Base-by-base conservation (phyloP, 1,139 yeast species). In the Yamadazyma diospyri region DNA sequence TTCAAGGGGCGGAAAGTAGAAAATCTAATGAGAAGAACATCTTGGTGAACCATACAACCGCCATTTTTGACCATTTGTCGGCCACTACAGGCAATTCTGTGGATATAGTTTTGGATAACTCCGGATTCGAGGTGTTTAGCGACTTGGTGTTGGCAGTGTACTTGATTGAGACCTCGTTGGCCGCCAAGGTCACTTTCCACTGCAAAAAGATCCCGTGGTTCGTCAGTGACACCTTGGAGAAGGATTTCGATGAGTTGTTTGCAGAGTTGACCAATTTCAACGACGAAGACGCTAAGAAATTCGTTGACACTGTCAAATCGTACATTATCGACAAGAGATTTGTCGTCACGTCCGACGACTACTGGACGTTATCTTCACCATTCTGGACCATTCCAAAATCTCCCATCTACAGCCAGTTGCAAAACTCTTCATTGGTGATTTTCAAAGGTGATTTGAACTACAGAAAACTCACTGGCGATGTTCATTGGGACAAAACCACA, bases 391-490 rank as follows among this genome's bases (percentile, higher is more conserved):
- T 89, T 37, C 73, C 83, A 6, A 37, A 52, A 25, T 35, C 31
- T 20, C 40, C 41, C 7, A 35, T 44, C 13, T 47, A 47, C 23
- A 77, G 55, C 41, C 70, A 59, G 55, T 69, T 46, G 36, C 52
- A 68, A 22, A 27, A 37, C 10, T 81, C 95, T 2, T 69, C 76
- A 40, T 66, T 92, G 45, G 79, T 89, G 23, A 76, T 92, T 41
- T 83, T 92, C 58, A 92, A 92, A 63, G 99, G 99, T 36, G 99
- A 92, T 52, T 72, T 92, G 60, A 92, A 94, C 62, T 92, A 92
- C 62, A 78, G 99, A 58, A 94, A 94, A 59, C 64, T 94, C 42
- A 83, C 95, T 2, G 95, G 88, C 30, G 99, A 92, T 53, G 76
- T 88, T 54, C 71, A 69, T 48, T 92, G 99, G 99, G 79, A 79